Evolutionary conservation across 371 early-diverging fungal species (phyloP), one percentile per base, ranked within the genome.

Genomic region (Scutellospora calospora): DNA sequence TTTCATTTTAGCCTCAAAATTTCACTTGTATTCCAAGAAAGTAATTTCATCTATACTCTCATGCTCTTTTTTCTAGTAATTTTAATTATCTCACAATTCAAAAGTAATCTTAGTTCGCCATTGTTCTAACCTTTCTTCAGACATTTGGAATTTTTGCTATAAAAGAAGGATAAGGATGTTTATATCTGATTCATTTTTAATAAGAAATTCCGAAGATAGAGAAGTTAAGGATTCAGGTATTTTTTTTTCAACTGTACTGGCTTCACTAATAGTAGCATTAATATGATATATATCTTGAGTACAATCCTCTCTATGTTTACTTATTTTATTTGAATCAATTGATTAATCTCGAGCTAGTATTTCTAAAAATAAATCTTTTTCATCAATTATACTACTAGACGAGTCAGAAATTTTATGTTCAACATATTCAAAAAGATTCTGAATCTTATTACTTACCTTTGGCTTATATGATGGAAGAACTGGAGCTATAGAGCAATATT

Each of bases 391-490:
- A 51, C 25, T 52, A 73, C 73, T 73, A 49, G 73, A 73, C 49
- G 52, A 73, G 55, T 73, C 73, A 73, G 73, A 73, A 51, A 73
- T 29, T 73, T 52, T 73, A 73, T 73, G 52, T 52, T 73, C 52
- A 22, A 52, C 73, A 25, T 52, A 51, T 52, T 68, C 68, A 25
- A 73, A 73, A 73, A 73, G 73, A 73, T 73, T 52, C 73, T 73
- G 73, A 73, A 73, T 73, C 31, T 73, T 27, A 73, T 73, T 49
- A 73, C 55, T 73, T 52, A 73, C 25, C 73, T 73, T 73, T 52
- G 73, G 54, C 73, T 73, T 73, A 73, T 73, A 73, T 54, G 73
- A 73, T 73, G 73, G 73, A 73, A 73, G 73, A 73, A 73, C 73
- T 73, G 54, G 73, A 73, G 51, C 31, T 73, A 73, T 73, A 73